Evolutionary conservation across 176 grass and related monocot species (phyloP).

Genomic region (Eragrostis nindensis): DNA sequence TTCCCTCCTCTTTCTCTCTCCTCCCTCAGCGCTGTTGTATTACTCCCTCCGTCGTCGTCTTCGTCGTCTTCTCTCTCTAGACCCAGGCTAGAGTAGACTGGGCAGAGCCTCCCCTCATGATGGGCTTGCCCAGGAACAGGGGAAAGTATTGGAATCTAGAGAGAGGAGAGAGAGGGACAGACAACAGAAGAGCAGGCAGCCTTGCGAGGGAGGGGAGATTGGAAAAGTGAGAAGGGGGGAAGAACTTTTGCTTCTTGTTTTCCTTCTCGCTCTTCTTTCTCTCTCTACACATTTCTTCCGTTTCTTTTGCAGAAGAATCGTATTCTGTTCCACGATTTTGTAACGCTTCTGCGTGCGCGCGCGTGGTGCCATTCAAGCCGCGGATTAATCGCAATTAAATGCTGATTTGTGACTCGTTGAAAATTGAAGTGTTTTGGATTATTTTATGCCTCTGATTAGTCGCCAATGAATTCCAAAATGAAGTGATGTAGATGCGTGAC

Average conservation of each 20-base stretch:
- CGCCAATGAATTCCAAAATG: too few species aligned
- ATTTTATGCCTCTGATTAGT: not conserved
- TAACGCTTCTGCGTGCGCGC: not conserved
- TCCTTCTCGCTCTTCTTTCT: not conserved
- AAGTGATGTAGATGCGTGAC: too few species aligned
- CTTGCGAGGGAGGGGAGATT: constrained; percentile 2
- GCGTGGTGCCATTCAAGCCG: not conserved
- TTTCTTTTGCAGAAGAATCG: not conserved
- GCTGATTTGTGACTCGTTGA: not conserved
- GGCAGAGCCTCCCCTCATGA: constrained; percentile 42
- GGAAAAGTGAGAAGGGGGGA: constrained; percentile 8
- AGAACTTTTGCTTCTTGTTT: constrained; percentile 2
- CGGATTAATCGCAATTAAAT: constrained; percentile 3
- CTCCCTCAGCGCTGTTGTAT: constrained; percentile 22
- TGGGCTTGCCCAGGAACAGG: constrained; percentile 45
- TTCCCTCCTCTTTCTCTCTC: constrained; percentile 3
- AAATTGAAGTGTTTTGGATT: not conserved
- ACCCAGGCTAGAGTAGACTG: constrained; percentile 43
- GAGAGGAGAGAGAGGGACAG: not conserved
- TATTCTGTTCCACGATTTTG: not conserved
- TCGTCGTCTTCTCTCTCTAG: constrained; percentile 33
- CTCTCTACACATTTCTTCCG: constrained; percentile 2
- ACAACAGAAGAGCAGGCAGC: constrained; percentile 13
- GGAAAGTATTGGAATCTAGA: constrained; percentile 57
- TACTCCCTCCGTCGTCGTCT: not conserved